Conservation (phyloP, 2,329 filamentous ascomycete species). For the Metarhizium sp. region DNA sequence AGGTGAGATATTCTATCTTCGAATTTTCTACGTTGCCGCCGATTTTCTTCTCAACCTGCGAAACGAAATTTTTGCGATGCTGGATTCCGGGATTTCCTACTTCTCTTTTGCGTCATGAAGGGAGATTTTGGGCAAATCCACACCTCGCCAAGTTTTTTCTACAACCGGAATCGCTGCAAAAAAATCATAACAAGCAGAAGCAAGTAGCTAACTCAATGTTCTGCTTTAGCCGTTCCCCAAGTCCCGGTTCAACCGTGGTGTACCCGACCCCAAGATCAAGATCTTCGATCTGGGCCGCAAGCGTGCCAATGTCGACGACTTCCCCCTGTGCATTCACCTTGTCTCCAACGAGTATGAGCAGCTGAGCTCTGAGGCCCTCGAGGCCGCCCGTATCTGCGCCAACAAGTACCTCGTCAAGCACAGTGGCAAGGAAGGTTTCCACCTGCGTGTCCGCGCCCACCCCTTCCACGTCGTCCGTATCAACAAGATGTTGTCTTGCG, state of each 20-base stretch:
- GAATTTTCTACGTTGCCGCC: conserved; percentile 2
- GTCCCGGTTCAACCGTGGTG: conserved; percentile 99
- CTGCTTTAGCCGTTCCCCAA: conserved; percentile 79
- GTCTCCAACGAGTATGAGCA: conserved; percentile 99
- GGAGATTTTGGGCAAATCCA: background rate
- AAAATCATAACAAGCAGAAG: background rate
- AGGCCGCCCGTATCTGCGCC: conserved; percentile 99
- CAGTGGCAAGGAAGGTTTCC: conserved; percentile 64
- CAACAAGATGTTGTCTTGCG: conserved; percentile 99
- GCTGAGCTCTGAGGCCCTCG: conserved; percentile 97
- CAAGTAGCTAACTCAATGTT: background rate
- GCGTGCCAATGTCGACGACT: conserved; percentile 97
- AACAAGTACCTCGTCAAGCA: conserved; percentile 89
- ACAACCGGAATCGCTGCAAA: background rate
- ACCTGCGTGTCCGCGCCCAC: conserved; percentile 78
- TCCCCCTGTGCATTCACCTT: conserved; percentile 97
- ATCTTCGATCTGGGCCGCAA: conserved; percentile 99
- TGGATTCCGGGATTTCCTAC: background rate
- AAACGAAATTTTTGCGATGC: background rate
- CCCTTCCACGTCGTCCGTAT: conserved; percentile 99
- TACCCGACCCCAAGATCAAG: conserved; percentile 73
- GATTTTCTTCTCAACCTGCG: background rate
- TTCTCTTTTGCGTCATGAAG: background rate
- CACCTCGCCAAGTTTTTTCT: background rate
- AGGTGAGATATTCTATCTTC: conserved; percentile 53